Evolutionary conservation across 1,284 basidiomycete species (phyloP).

Genomic region (Boletellus dicymbophilus): DNA sequence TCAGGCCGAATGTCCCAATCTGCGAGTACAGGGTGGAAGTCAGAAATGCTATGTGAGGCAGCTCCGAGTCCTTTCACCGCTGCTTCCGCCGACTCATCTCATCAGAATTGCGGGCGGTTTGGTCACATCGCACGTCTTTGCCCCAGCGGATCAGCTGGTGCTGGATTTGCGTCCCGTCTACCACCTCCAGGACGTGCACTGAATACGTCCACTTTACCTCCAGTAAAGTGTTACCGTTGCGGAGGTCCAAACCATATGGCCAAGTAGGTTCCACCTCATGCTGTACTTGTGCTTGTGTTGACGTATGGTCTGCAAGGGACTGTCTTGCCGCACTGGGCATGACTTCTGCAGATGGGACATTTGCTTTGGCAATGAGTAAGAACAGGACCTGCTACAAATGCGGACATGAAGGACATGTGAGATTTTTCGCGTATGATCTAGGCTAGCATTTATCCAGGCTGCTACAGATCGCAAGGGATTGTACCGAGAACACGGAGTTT

Average conservation of each 20-base stretch:
- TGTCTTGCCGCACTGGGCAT: conserved; percentile 74
- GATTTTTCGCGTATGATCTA: conserved; percentile 20
- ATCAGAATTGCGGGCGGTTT: conserved; percentile 73
- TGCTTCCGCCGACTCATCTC: conserved; percentile 14
- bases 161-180: conserved; percentile 61
- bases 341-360: conserved; percentile 46
- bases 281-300: conserved; percentile 1
- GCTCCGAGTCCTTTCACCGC: conserved; percentile 3
- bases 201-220: conserved; percentile 75
- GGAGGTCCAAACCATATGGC: conserved; percentile 84
- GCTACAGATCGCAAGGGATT: conserved; percentile 74
- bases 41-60: conserved; percentile 83
- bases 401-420: conserved; percentile 81
- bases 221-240: conserved; percentile 82
- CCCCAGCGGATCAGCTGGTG: conserved; percentile 48
- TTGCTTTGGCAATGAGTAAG: conserved; percentile 50
- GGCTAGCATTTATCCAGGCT: conserved; percentile 15
- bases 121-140: conserved; percentile 81
- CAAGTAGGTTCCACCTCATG: conserved; percentile 43
- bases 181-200: conserved; percentile 72
- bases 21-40: conserved; percentile 63
- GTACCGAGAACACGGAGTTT: conserved; percentile 63
- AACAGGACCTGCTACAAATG: conserved; percentile 86
- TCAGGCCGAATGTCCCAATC: conserved; percentile 83
- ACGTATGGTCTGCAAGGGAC: conserved; percentile 47